Conservation (phyloP, 176 grass and related monocot species). For the Dactylis glomerata region DNA sequence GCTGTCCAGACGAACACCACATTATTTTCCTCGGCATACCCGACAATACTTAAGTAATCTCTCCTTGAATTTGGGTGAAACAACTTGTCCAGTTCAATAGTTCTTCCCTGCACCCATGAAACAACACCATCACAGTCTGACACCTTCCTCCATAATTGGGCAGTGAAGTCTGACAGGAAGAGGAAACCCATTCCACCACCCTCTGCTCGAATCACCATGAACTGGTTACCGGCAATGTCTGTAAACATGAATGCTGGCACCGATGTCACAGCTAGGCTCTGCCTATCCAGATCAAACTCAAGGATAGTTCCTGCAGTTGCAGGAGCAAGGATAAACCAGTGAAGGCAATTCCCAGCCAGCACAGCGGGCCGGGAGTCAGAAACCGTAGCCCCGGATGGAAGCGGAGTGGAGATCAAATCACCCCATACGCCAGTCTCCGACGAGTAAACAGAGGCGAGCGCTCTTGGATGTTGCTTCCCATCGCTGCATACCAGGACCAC, state of each 20-base stretch:
- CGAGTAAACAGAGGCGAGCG: not conserved
- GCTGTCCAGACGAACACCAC: not conserved
- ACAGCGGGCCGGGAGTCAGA: not conserved
- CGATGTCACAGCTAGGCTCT: no score
- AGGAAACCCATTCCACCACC: not conserved
- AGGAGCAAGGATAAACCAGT: not conserved
- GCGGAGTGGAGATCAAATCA: not conserved
- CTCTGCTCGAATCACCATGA: not conserved
- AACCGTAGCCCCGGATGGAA: not conserved
- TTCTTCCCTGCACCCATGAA: not conserved
- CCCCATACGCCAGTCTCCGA: not conserved
- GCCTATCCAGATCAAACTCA: no score
- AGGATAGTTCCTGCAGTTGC: no score
- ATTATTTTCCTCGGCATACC: not conserved
- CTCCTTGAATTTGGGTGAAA: not conserved
- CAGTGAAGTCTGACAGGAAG: not conserved
- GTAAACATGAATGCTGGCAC: no score
- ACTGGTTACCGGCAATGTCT: no score
- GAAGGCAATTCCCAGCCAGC: not conserved
- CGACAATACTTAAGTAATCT: not conserved
- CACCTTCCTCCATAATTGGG: not conserved
- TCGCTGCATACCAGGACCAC: not conserved
- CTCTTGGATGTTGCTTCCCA: not conserved
- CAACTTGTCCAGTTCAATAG: not conserved
- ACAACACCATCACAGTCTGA: not conserved